A percentile compares a stretch with the other conserved stretches of the same genome.
phyloP scores from a whole-genome alignment of 768 basidiomycete species.

The Mycena vitilis region DNA sequence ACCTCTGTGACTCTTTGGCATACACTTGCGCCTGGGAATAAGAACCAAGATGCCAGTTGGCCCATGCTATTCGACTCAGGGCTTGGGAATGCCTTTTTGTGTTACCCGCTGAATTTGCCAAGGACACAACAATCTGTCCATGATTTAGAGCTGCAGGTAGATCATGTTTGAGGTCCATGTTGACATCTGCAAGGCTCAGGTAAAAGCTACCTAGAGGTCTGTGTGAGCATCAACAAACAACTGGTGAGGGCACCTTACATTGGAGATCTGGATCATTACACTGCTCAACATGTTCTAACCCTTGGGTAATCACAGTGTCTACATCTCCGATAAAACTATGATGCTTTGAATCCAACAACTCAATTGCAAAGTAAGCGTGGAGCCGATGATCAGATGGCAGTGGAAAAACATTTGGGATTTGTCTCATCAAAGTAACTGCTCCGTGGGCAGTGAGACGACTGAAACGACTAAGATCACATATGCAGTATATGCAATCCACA shows the following conservation, averaged over 20 bases:
- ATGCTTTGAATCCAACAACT: not conserved
- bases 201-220: not conserved
- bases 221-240: not conserved
- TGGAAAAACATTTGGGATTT: not conserved
- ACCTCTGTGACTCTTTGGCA: not conserved
- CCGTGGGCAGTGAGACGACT: not conserved
- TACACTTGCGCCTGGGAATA: not conserved
- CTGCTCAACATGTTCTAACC: not conserved
- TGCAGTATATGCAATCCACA: slow-evolving; percentile 1
- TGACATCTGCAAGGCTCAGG: not conserved
- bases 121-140: not conserved
- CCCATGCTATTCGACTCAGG: not conserved
- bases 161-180: not conserved
- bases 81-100: not conserved
- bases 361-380: not conserved
- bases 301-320: not conserved
- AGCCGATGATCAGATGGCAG: not conserved
- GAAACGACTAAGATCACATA: not conserved
- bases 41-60: not conserved
- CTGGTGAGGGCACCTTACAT: not conserved
- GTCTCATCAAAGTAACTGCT: not conserved
- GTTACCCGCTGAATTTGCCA: not conserved
- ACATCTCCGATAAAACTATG: not conserved
- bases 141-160: not conserved
- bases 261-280: not conserved